Evolutionary conservation across 1,284 basidiomycete species (phyloP).

Genomic region (Boletellus deceptivus): DNA sequence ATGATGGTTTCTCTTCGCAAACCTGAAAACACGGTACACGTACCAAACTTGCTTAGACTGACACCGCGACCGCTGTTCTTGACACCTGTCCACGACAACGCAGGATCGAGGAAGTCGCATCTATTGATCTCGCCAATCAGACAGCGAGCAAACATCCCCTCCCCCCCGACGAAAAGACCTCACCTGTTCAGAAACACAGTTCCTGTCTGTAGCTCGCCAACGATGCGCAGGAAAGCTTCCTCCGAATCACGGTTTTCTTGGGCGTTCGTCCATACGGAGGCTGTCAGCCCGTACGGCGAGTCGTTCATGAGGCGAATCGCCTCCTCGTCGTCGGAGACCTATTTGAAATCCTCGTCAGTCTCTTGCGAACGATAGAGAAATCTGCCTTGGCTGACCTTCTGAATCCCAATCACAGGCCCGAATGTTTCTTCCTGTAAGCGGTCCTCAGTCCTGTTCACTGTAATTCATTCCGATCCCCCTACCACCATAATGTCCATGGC

Average conservation of each 20-base stretch:
- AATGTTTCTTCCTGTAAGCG: conserved; percentile 73
- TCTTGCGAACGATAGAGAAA: not conserved
- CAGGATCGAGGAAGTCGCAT: conserved; percentile 88
- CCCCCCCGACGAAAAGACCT: not conserved
- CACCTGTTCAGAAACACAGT: conserved; percentile 90
- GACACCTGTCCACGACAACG: conserved; percentile 90
- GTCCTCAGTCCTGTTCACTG: not conserved
- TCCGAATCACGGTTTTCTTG: conserved; percentile 57
- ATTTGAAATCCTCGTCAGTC: not conserved
- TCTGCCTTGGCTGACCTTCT: conserved; percentile 57
- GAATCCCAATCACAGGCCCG: conserved; percentile 88
- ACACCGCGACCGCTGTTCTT: conserved; percentile 92
- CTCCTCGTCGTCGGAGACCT: conserved; percentile 82
- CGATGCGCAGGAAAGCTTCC: conserved; percentile 66
- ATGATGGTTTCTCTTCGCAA: not conserved
- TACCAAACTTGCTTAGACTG: conserved; percentile 86
- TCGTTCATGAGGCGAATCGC: conserved; percentile 93
- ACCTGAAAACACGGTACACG: conserved; percentile 28
- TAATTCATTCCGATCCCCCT: conserved; percentile 19
- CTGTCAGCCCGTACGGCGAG: conserved; percentile 92
- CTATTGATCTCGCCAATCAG: conserved; percentile 31
- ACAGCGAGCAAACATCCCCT: not conserved
- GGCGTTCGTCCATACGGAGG: conserved; percentile 88
- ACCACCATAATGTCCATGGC: conserved; percentile 92
- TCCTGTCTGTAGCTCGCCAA: conserved; percentile 78